These are phyloP conservation scores for Populus tremula DNA, from an alignment of 345 rosid species.

Conservation along the genomic window DNA sequence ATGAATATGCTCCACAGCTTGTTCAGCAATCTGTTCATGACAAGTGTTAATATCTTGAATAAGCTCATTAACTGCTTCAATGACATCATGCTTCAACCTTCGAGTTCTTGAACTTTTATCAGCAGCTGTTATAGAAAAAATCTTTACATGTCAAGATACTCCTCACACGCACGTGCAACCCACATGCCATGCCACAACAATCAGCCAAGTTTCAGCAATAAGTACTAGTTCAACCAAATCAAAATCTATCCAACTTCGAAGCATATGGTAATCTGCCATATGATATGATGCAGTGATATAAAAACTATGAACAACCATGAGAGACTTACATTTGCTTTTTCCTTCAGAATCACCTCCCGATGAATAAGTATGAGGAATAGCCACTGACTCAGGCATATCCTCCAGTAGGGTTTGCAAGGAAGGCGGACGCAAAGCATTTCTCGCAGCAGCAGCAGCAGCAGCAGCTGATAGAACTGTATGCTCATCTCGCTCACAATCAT, in stretches of 20 bases:
- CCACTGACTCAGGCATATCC: slow-evolving; percentile 65
- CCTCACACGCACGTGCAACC: neutral
- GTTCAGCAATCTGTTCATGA: slow-evolving; percentile 98
- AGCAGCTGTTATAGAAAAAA: slow-evolving; percentile 61
- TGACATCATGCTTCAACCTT: slow-evolving; percentile 94
- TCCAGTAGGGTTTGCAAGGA: slow-evolving; percentile 90
- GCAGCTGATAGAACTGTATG: slow-evolving; percentile 79
- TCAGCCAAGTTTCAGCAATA: neutral
- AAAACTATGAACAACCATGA: neutral
- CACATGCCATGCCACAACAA: neutral
- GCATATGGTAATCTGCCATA: neutral
- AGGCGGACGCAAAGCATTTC: slow-evolving; percentile 88
- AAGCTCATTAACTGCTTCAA: slow-evolving; percentile 94
- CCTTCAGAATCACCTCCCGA: slow-evolving; percentile 99
- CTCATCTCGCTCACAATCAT: slow-evolving; percentile 40
- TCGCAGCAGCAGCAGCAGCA: slow-evolving; percentile 84
- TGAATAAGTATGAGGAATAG: slow-evolving; percentile 69
- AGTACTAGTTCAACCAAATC: neutral
- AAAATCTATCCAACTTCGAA: neutral
- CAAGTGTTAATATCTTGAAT: slow-evolving; percentile 82
- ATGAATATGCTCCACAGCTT: slow-evolving; percentile 98
- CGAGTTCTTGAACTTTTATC: slow-evolving; percentile 84
- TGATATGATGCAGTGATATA: neutral
- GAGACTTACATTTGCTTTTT: slow-evolving; percentile 70
- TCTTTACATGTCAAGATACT: slow-evolving; percentile 16